Conservation (phyloP, 2,329 filamentous ascomycete species). For the Venturiaceae sp. region DNA sequence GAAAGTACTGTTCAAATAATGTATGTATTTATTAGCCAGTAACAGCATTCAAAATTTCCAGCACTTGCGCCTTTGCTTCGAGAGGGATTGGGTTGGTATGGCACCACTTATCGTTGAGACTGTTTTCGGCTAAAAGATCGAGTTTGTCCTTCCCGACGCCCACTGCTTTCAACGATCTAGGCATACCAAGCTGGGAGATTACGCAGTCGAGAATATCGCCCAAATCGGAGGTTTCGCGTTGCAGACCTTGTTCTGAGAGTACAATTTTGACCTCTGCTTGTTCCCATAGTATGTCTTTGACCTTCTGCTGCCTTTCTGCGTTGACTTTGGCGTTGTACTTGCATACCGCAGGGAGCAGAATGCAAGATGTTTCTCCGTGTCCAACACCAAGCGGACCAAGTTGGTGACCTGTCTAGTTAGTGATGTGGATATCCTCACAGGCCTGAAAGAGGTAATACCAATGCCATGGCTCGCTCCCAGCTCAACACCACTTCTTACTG, state of each 20-base stretch:
- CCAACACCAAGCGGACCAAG: conserved; percentile 44
- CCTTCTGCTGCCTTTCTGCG: conserved; percentile 23
- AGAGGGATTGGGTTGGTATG: conserved; percentile 42
- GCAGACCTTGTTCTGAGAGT: conserved; percentile 18
- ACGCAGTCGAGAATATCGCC: conserved; percentile 43
- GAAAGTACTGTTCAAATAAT: background rate
- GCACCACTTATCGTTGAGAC: conserved; percentile 41
- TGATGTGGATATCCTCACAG: no score
- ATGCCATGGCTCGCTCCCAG: conserved; percentile 31
- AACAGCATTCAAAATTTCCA: conserved; percentile 41
- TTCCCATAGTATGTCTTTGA: conserved; percentile 30
- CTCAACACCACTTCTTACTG: conserved; percentile 29
- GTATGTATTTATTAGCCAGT: background rate
- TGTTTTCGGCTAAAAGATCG: conserved; percentile 37
- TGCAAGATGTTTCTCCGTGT: conserved; percentile 52
- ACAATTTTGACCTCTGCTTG: conserved; percentile 26
- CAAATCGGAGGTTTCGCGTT: conserved; percentile 28
- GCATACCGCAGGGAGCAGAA: conserved; percentile 45
- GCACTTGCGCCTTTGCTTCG: conserved; percentile 35
- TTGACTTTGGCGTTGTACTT: conserved; percentile 36
- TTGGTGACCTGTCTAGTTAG: conserved; percentile 34
- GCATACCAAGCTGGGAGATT: conserved; percentile 43
- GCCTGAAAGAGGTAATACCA: no score
- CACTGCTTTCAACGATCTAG: conserved; percentile 42
- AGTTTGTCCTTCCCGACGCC: conserved; percentile 39